These are phyloP conservation scores for Lagenaria siceraria DNA, from an alignment of 306 rosid genomes.

Conservation along the genomic window DNA sequence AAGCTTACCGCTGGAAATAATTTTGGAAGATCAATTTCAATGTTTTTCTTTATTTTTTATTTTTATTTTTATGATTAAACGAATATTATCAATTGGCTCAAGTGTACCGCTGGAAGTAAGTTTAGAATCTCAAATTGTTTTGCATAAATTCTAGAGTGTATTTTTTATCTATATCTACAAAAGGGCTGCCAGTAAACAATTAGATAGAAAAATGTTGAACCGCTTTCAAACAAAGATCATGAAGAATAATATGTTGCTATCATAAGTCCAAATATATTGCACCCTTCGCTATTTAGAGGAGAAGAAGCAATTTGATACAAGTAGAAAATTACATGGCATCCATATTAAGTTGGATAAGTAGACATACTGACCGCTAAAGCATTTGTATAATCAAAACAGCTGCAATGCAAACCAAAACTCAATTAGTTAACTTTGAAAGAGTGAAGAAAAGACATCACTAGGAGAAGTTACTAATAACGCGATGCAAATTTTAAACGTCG, in stretches of 20 bases:
- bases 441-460: not conserved
- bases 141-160: not conserved
- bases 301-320: constrained; percentile 11
- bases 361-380: constrained; percentile 73
- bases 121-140: too few species aligned
- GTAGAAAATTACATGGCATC: constrained; percentile 1
- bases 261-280: not conserved
- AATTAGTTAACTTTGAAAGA: constrained; percentile 9
- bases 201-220: constrained; percentile 5
- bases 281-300: not conserved
- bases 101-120: too few species aligned
- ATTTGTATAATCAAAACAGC: constrained; percentile 94
- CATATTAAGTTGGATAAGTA: not conserved
- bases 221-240: not conserved
- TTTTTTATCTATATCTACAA: not conserved
- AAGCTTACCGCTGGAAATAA: not conserved
- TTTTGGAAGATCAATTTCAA: not conserved
- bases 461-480: not conserved
- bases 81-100: not conserved
- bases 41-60: too few species aligned
- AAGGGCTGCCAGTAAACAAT: not conserved
- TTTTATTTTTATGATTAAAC: not conserved
- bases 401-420: constrained; percentile 26
- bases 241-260: not conserved
- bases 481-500: not conserved